Percentiles rank a stretch among this genome's conserved stretches.
Evolutionary conservation across 768 basidiomycete species (phyloP).

Genomic region (Hypsizygus marmoreus): DNA sequence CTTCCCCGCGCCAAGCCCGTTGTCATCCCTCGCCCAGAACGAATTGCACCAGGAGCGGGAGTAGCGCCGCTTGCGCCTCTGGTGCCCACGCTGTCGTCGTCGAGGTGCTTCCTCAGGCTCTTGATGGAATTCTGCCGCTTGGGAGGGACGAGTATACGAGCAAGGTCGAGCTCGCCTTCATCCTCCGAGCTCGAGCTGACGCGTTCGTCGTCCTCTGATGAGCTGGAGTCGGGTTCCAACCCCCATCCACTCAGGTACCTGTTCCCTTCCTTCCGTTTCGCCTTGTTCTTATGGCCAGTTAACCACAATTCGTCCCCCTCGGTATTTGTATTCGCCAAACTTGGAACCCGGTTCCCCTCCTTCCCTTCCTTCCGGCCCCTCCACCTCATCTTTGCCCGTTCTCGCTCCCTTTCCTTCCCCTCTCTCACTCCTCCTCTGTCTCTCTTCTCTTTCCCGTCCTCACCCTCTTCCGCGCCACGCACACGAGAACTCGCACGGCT

Average conservation of each 20-base stretch:
- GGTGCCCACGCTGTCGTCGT: slow-evolving; percentile 14
- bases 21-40: slow-evolving; percentile 15
- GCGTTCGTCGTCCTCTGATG: slow-evolving; percentile 47
- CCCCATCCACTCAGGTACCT: slow-evolving; percentile 35
- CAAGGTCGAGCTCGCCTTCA: slow-evolving; percentile 61
- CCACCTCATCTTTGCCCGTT: too few species aligned
- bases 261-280: slow-evolving; percentile 19
- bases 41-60: slow-evolving; percentile 9
- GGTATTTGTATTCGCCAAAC: slow-evolving; percentile 57
- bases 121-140: slow-evolving; percentile 75
- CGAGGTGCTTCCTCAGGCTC: slow-evolving; percentile 66
- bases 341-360: slow-evolving; percentile 49
- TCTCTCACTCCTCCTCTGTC: slow-evolving; percentile 25
- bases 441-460: slow-evolving; percentile 26
- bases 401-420: slow-evolving; percentile 20
- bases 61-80: too few species aligned
- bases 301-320: slow-evolving; percentile 65
- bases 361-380: slow-evolving; percentile 17
- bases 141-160: slow-evolving; percentile 66
- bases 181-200: slow-evolving; percentile 34
- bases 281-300: slow-evolving; percentile 20
- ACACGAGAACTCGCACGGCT: slow-evolving; percentile 57
- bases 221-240: slow-evolving; percentile 24
- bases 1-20: slow-evolving; percentile 6
- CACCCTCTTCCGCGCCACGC: slow-evolving; percentile 24